These are phyloP conservation scores for Sporormia fimetaria DNA, from an alignment of 495 filamentous ascomycete species.

Conservation along the genomic window DNA sequence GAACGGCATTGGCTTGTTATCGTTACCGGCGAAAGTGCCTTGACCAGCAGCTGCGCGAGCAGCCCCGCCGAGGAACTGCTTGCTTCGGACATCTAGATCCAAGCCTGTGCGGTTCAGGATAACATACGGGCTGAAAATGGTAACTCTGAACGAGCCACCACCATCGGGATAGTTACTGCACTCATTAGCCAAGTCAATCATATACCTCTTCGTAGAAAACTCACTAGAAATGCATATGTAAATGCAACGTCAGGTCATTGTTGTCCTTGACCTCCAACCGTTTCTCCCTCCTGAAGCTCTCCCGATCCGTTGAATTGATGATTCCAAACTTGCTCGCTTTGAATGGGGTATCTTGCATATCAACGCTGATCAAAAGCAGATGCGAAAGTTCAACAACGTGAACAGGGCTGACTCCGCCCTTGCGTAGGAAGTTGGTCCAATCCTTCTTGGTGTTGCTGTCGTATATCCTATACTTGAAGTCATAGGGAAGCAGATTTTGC, in stretches of 20 bases:
- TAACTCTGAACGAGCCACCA: constrained; percentile 91
- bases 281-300: constrained; percentile 78
- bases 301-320: constrained; percentile 79
- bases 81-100: constrained; percentile 77
- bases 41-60: constrained; percentile 72
- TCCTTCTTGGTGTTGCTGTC: constrained; percentile 96
- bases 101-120: constrained; percentile 92
- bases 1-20: constrained; percentile 64
- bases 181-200: neutral
- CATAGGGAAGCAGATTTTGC: constrained; percentile 88
- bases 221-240: constrained; percentile 79
- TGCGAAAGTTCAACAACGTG: constrained; percentile 95
- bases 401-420: constrained; percentile 90
- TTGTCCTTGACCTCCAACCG: constrained; percentile 72
- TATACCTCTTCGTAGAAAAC: constrained; percentile 1
- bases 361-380: constrained; percentile 78
- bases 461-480: constrained; percentile 98
- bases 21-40: constrained; percentile 44
- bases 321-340: constrained; percentile 92
- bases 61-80: constrained; percentile 70
- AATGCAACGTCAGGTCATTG: constrained; percentile 60
- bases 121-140: constrained; percentile 85
- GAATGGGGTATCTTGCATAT: constrained; percentile 92
- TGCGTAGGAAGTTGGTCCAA: constrained; percentile 95
- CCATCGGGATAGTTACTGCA: constrained; percentile 68